Conservation (phyloP, 768 basidiomycete species). For the Boletus bicolor region DNA sequence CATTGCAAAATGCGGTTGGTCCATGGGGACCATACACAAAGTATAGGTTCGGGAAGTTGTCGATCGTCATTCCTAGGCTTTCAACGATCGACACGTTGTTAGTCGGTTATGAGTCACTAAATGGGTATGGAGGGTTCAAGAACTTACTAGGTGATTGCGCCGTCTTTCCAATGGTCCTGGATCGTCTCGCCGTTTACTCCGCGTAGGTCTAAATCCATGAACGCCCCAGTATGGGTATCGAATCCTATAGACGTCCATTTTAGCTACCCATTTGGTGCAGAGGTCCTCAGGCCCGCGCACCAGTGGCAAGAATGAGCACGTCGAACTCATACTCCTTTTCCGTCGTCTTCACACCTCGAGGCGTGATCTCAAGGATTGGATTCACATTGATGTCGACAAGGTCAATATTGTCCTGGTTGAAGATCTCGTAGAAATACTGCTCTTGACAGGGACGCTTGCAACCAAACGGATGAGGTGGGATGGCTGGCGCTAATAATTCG, state of each 20-base stretch:
- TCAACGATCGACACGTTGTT: not conserved
- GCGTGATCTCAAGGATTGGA: constrained; percentile 9
- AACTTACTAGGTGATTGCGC: constrained; percentile 16
- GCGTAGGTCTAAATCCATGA: constrained; percentile 11
- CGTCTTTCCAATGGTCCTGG: constrained; percentile 15
- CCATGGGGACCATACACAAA: constrained; percentile 16
- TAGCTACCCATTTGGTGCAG: not conserved
- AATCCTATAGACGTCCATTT: not conserved
- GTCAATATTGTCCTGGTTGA: constrained; percentile 10
- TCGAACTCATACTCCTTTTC: constrained; percentile 9
- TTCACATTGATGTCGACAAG: constrained; percentile 7
- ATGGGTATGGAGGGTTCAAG: not conserved
- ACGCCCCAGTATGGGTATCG: not conserved
- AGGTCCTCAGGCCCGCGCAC: not conserved
- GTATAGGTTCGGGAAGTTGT: constrained; percentile 17
- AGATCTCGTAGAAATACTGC: not conserved
- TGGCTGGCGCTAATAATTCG: not conserved
- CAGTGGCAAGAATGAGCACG: constrained; percentile 7
- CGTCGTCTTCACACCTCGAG: constrained; percentile 7
- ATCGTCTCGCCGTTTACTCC: constrained; percentile 7
- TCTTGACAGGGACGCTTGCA: not conserved
- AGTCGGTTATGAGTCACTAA: too few relatives aligned
- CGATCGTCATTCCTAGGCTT: constrained; percentile 13
- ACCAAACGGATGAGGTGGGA: not conserved
- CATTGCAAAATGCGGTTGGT: constrained; percentile 9